Base-by-base conservation (phyloP, 768 basidiomycete species). In the Pleurotus tuber-regium region DNA sequence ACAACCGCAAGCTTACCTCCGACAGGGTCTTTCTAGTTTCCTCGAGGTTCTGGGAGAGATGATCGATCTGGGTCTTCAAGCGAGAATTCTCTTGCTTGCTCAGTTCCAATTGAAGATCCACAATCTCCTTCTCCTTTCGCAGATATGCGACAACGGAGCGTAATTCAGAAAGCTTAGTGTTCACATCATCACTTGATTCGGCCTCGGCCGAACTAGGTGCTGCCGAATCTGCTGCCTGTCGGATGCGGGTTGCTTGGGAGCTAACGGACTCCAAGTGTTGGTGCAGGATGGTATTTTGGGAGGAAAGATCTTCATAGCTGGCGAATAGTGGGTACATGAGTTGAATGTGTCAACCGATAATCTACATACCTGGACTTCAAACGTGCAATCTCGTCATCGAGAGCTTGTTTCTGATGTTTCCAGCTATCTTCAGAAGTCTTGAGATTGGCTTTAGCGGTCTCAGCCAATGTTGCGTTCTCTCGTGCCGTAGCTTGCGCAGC, bases 51-150 rank as follows among this genome's bases (percentile, higher is more conserved):
- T 84, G 83, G 12, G 77, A 75, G 35, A 92, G 64, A 59, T 88
- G 84, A 4, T 92, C 90, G 23, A 89, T 78, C 61, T 93, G 87
- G 16, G 79, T 69, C 64, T 87, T 89, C 46, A 91, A 65, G 4
- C 91, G 80, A 7, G 80, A 68, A 57, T 79, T 89, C 70, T 94
- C 91, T 54, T 87, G 77, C 59, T 79, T 77, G 73, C 84, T 79
- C 42, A 94, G 79, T 59, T 93, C 89, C 21, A 92, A 75, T 56
- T 93, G 90, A 26, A 93, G 78, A 58, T 95, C 92, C 39, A 90
- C 86, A 47, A 95, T 92, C 63, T 94, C 91, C 69, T 95, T 93
- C 74, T 94, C 92, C 61, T 87, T 91, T 35, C 92, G 80, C 28
- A 95, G 71, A 66, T 89, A 94, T 2, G 84, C 77, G 36, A 93